phyloP scores from a whole-genome alignment of 2,329 filamentous ascomycete genomes.

The Exophiala spinifera region DNA sequence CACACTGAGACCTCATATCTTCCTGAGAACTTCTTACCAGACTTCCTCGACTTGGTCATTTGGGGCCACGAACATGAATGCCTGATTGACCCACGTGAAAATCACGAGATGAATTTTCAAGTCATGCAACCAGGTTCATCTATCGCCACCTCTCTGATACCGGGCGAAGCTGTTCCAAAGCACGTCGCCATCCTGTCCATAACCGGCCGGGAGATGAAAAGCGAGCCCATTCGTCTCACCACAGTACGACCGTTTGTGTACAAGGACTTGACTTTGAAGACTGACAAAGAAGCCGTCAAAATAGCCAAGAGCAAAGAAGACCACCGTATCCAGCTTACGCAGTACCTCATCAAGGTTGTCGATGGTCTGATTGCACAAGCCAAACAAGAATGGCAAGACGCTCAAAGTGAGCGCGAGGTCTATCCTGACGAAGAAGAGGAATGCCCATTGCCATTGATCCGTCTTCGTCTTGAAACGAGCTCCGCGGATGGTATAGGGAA shows the following conservation, averaged over 20 bases:
- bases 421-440: slow-evolving; percentile 50
- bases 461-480: slow-evolving; percentile 86
- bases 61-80: slow-evolving; percentile 99
- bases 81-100: slow-evolving; percentile 76
- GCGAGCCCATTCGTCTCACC: slow-evolving; percentile 78
- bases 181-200: slow-evolving; percentile 83
- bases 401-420: slow-evolving; percentile 64
- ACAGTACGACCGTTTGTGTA: slow-evolving; percentile 89
- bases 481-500: slow-evolving; percentile 72
- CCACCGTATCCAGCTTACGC: slow-evolving; percentile 76
- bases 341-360: slow-evolving; percentile 71
- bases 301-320: slow-evolving; percentile 78
- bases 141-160: slow-evolving; percentile 85
- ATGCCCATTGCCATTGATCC: slow-evolving; percentile 75
- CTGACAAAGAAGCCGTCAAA: slow-evolving; percentile 72
- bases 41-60: slow-evolving; percentile 85
- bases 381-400: slow-evolving; percentile 71
- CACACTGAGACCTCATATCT: slow-evolving; percentile 91
- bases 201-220: slow-evolving; percentile 75
- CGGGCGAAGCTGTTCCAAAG: slow-evolving; percentile 86
- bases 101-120: slow-evolving; percentile 84
- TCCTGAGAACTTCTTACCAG: slow-evolving; percentile 86
- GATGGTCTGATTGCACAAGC: slow-evolving; percentile 86
- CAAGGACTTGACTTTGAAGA: slow-evolving; percentile 71
- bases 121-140: slow-evolving; percentile 98